Base-by-base conservation (phyloP, 2,329 filamentous ascomycete species). In the Pezicula neosporulosa region DNA sequence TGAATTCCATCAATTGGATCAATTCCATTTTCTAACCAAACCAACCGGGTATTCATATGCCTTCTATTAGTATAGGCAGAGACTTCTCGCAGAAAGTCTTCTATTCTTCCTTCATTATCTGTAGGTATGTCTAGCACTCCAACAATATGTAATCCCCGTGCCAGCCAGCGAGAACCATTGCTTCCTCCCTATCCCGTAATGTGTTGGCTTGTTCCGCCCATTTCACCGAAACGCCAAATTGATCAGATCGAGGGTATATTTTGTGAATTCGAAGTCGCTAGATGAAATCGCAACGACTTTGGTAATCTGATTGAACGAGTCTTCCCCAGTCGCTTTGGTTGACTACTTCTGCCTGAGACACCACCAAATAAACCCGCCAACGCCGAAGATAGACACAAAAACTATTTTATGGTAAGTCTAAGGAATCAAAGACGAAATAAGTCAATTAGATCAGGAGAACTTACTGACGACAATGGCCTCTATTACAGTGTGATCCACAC, bases 321-420 rank as follows among this genome's bases (percentile, higher is more conserved):
- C 37, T 4, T 39, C 7, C 10, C 37, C 9, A 13, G 3, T 39
- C 37, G 37, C 37, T 19, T 43, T 24, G 21, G 13, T 37, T 16
- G 24, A 46, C 47, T 46, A 46, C 13, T 36, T 30, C 30, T 49
- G 27, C 36, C 35, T 50, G 27, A 44, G 30, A 41, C 41, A 42
- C 30, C 38, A 53, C 7, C 33, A 6, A 50, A 53, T 53, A 28
- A 44, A 43, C 15, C 51, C 51, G 47, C 51, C 51, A 19, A 53
- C 51, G 7, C 51, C 51, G 28, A 53, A 53, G 9, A 53, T 27
- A n/a, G 44, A 50, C 24, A 53, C 27, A 15, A 50, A 47, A 24
- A 53, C 51, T 53, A 36, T 12, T 45, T 33, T 13, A 16, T 39
- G 37, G 37, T 44, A 12, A 44, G 30, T 43, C 15, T 13, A 19